Base-by-base conservation (phyloP, 257 asterid species). In the Galeopsis tetrahit region DNA sequence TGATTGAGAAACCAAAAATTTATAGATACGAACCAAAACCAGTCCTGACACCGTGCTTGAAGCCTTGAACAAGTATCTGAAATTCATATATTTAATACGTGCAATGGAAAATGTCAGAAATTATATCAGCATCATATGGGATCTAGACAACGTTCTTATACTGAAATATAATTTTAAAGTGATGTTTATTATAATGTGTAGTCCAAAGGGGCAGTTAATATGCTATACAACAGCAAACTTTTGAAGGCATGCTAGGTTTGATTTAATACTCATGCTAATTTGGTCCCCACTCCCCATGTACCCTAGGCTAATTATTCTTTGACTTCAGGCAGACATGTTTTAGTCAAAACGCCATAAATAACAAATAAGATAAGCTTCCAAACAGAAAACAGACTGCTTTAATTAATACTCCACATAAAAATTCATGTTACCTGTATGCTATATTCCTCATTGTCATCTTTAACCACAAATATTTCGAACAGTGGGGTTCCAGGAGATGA, bases 401-500 rank as follows among this genome's bases (percentile, higher is more conserved):
- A 7, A 4, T n/a, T 42, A 48, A 21, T 49, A 31, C 11, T 32
- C 34, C 46, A 14, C 44, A 9, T 2, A 73, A 60, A 78, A 55
- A 34, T 39, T 64, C 61, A 74, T 51, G 60, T 72, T 69, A 94
- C 99, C 99, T 94, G 97, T 91, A 91, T 77, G 76, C 79, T 82
- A 84, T 86, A 92, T 59, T 79, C 61, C 72, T 78, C 83, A 68
- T 87, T 78, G 64, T 75, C 91, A 75, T 91, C 96, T 84, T 88
- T 90, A 71, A 90, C 93, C 66, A 94, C 98, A 68, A 85, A 94
- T 40, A 94, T 85, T 82, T 94, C 99, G 68, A 91, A 94, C 6
- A 94, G 87, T 17, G 98, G 97, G 78, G 96, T 88, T 73, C 99
- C 99, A 64, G 97, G 90, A 82, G 98, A 83, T 77, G 96, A 90